These are phyloP conservation scores for Powellomyces hirtus DNA, from an alignment of 192 early-diverging fungal genomes.

Conservation along the genomic window DNA sequence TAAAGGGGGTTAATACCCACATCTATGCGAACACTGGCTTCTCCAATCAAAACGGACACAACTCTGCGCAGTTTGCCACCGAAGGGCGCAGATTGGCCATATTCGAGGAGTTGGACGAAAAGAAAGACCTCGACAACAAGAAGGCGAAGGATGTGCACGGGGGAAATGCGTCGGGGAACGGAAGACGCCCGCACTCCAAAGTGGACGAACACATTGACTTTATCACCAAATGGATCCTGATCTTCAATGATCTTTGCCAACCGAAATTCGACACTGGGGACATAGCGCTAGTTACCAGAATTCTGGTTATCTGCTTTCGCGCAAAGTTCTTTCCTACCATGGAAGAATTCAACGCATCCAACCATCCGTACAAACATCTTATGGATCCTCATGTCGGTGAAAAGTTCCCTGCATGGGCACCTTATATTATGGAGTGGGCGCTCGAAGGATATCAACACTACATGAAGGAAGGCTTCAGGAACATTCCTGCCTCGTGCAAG, in stretches of 20 bases:
- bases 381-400: conserved; percentile 5
- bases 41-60: conserved; percentile 7
- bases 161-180: neutral
- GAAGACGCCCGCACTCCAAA: neutral
- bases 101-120: conserved; percentile 14
- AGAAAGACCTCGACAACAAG: conserved; percentile 6
- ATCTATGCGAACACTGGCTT: neutral
- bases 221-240: conserved; percentile 7
- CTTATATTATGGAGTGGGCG: conserved; percentile 19
- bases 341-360: conserved; percentile 2
- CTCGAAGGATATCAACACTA: conserved; percentile 10
- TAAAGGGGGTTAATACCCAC: neutral
- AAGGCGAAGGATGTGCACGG: conserved; percentile 3
- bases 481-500: conserved; percentile 5
- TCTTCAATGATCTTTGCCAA: conserved; percentile 17
- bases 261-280: conserved; percentile 15
- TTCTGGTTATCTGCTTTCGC: conserved; percentile 7
- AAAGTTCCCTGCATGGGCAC: conserved; percentile 9
- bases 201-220: too few relatives aligned
- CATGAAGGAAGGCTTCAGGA: neutral
- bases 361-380: conserved; percentile 3
- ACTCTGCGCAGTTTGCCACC: conserved; percentile 8
- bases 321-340: conserved; percentile 9
- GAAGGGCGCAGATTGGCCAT: neutral
- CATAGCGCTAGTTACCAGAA: neutral